Conservation (phyloP, 2,329 filamentous ascomycete species). For the Ascochyta lentis region DNA sequence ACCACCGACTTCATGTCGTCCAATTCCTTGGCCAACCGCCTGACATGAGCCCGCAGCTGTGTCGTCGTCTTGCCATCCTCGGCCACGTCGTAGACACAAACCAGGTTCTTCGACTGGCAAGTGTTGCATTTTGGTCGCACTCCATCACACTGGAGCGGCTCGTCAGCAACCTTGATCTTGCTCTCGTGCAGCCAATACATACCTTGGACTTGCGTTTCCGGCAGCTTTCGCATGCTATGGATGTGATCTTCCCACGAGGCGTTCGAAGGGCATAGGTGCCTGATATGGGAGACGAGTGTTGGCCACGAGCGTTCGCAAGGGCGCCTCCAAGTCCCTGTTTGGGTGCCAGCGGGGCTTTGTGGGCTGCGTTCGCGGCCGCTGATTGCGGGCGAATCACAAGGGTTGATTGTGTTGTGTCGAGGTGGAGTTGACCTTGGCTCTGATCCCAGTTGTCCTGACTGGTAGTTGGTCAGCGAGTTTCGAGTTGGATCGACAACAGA, state of each 20-base stretch:
- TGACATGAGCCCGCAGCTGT: constrained; percentile 47
- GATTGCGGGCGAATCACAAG: constrained; percentile 41
- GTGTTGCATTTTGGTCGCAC: constrained; percentile 50
- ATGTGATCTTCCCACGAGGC: constrained; percentile 49
- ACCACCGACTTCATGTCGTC: constrained; percentile 50
- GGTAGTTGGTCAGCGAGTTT: constrained; percentile 32
- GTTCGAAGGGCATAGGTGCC: constrained; percentile 47
- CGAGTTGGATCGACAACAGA: constrained; percentile 6
- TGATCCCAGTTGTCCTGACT: constrained; percentile 45
- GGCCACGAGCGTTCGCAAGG: constrained; percentile 38
- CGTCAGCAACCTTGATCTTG: constrained; percentile 15
- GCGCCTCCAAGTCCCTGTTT: constrained; percentile 45
- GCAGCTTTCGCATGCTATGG: constrained; percentile 50
- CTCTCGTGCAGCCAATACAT: not conserved
- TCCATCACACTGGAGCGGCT: constrained; percentile 42
- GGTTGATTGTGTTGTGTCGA: constrained; percentile 38
- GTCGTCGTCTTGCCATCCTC: constrained; percentile 50
- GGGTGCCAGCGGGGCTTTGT: constrained; percentile 48
- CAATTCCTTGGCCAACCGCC: constrained; percentile 47
- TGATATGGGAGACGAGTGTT: constrained; percentile 46
- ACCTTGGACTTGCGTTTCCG: constrained; percentile 51
- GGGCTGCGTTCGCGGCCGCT: constrained; percentile 31
- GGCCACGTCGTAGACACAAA: constrained; percentile 48
- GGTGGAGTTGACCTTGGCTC: constrained; percentile 36
- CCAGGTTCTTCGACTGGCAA: constrained; percentile 47